Conservation (phyloP, 352 stramenopile genomes). For the Phytophthora colocasiae region DNA sequence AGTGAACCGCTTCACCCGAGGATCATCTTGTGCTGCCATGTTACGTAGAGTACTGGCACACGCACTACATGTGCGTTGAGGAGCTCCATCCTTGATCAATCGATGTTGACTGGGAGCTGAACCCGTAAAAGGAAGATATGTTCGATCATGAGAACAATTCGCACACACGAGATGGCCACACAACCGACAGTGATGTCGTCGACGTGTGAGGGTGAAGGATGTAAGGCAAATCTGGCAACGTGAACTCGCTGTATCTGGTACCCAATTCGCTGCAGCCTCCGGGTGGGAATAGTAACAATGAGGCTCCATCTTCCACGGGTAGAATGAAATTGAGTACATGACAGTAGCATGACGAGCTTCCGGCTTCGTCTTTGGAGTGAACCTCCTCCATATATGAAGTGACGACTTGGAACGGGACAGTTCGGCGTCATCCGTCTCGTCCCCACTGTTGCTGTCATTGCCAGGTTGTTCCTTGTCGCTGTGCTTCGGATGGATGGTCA, state of each 20-base stretch:
- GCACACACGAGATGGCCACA: conserved; percentile 78
- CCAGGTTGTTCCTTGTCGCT: not conserved
- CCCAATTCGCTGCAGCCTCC: conserved; percentile 74
- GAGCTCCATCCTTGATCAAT: conserved; percentile 71
- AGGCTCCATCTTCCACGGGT: conserved; percentile 78
- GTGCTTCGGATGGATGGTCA: conserved; percentile 9
- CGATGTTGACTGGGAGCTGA: conserved; percentile 60
- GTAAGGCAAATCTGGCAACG: conserved; percentile 70
- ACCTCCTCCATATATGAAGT: conserved; percentile 23
- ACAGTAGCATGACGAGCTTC: conserved; percentile 32
- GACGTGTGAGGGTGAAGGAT: conserved; percentile 65
- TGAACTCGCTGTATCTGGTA: conserved; percentile 68
- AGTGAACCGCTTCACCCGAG: conserved; percentile 64
- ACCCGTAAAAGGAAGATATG: conserved; percentile 67
- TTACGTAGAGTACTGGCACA: conserved; percentile 70
- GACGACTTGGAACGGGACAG: conserved; percentile 12
- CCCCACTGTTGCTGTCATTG: conserved; percentile 10
- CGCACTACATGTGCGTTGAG: conserved; percentile 74
- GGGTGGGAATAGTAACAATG: conserved; percentile 73
- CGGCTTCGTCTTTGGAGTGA: conserved; percentile 21
- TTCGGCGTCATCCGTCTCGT: conserved; percentile 23
- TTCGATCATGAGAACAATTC: conserved; percentile 71
- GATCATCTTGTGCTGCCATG: conserved; percentile 67
- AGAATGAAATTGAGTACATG: conserved; percentile 82
- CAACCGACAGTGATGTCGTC: conserved; percentile 88